Percentiles rank a stretch among this genome's conserved stretches.
phyloP scores from a whole-genome alignment of 495 filamentous ascomycete species.

The Jackrogersella multiformis region DNA sequence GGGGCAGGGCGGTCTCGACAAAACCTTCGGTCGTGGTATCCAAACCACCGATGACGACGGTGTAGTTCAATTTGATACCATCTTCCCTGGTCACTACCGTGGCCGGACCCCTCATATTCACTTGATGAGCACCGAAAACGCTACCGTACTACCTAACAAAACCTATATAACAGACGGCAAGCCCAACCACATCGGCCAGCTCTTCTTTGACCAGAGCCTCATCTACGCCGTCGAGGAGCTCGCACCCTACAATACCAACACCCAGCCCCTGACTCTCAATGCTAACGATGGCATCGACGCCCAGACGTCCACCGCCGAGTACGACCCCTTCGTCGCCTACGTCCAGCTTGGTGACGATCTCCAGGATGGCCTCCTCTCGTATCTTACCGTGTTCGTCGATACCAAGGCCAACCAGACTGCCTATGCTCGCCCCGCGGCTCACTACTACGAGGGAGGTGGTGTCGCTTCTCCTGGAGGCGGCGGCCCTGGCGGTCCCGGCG shows the following conservation, averaged over 20 bases:
- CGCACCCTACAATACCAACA: slow-evolving; percentile 52
- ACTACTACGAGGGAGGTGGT: slow-evolving; percentile 45
- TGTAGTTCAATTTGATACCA: slow-evolving; percentile 57
- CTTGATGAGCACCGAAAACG: slow-evolving; percentile 52
- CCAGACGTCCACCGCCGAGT: slow-evolving; percentile 47
- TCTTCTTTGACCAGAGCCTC: slow-evolving; percentile 59
- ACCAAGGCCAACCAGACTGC: slow-evolving; percentile 55
- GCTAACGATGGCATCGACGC: slow-evolving; percentile 46
- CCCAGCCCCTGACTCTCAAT: slow-evolving; percentile 43
- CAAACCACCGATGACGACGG: slow-evolving; percentile 59
- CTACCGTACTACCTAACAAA: slow-evolving; percentile 55
- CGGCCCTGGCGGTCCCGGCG: slow-evolving; percentile 23
- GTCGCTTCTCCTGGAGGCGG: slow-evolving; percentile 31
- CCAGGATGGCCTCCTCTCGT: slow-evolving; percentile 58
- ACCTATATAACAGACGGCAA: slow-evolving; percentile 57
- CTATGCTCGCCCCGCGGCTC: slow-evolving; percentile 47
- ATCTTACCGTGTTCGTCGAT: slow-evolving; percentile 60
- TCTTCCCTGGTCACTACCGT: slow-evolving; percentile 64
- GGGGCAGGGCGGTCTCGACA: slow-evolving; percentile 54
- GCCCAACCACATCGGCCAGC: slow-evolving; percentile 64
- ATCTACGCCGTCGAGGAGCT: slow-evolving; percentile 46
- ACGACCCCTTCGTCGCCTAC: slow-evolving; percentile 51
- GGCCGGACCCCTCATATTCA: slow-evolving; percentile 62
- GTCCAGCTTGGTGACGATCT: slow-evolving; percentile 58
- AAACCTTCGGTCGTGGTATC: slow-evolving; percentile 60